Percentiles rank a stretch among this genome's conserved stretches.
These are phyloP conservation scores for Coriolopsis trogii DNA, from an alignment of 1,284 basidiomycete genomes.

Conservation along the genomic window DNA sequence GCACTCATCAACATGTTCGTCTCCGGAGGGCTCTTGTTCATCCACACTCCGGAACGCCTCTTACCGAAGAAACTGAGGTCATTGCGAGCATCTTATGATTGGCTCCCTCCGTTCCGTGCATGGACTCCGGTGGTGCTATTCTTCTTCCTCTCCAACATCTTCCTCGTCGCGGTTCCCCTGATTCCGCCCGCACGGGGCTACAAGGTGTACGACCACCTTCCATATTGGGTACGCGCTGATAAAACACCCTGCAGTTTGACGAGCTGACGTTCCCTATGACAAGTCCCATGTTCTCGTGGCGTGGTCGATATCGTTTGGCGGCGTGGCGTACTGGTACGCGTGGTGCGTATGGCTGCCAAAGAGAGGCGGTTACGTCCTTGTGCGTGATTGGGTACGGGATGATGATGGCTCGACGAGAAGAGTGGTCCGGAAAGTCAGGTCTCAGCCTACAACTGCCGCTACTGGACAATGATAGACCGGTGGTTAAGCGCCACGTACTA, in stretches of 20 bases:
- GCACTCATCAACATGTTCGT: constrained; percentile 62
- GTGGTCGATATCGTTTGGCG: constrained; percentile 51
- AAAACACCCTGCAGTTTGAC: too few relatives aligned
- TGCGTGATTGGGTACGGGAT: constrained; percentile 50
- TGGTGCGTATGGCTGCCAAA: constrained; percentile 58
- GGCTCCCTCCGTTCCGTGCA: constrained; percentile 66
- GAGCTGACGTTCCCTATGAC: background rate
- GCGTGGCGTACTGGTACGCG: constrained; percentile 63
- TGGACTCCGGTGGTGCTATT: constrained; percentile 48
- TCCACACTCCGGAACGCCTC: constrained; percentile 46
- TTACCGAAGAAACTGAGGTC: constrained; percentile 8
- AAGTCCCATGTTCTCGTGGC: constrained; percentile 61
- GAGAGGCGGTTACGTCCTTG: constrained; percentile 51
- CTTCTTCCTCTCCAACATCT: constrained; percentile 67
- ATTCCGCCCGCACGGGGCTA: constrained; percentile 56
- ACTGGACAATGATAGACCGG: too few relatives aligned
- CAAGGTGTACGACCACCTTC: constrained; percentile 56
- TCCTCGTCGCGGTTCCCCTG: constrained; percentile 59
- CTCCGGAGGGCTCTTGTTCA: constrained; percentile 58
- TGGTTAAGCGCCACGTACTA: too few relatives aligned
- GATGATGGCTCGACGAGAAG: constrained; percentile 44
- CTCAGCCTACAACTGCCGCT: background rate
- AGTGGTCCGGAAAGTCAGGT: constrained; percentile 21
- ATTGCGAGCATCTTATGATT: constrained; percentile 41
- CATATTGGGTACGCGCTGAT: constrained; percentile 73